Base-by-base conservation (phyloP, 805 yeast genomes). In the Ogataea chonburiensis region DNA sequence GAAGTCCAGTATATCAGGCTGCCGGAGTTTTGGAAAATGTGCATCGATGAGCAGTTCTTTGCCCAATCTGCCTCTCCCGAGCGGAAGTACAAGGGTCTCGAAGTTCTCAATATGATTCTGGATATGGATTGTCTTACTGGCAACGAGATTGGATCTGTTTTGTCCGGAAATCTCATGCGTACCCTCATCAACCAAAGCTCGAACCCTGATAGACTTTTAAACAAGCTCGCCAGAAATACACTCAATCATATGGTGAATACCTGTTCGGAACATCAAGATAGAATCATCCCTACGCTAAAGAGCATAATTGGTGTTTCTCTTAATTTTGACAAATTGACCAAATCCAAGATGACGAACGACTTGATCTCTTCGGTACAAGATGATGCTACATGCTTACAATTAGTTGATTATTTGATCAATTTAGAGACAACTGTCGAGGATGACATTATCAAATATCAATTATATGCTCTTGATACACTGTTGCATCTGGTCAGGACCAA, bases 41-140 rank as follows among this genome's bases (percentile, higher is more conserved):
- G 78, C 5, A 74, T 91, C 11, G 97, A 91, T 55, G 93, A 87
- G 50, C 73, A 83, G 4, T 75, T 85, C 42, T 89, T 91, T 49
- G 68, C 85, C 5, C 77, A 76, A 23, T 77, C 80, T 46, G 70
- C 96, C 0, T 87, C 96, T 1, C 75, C 81, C 20, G 97, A 89
- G 58, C 70, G 96, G 39, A 91, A 89, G 57, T 85, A 72, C 58
- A 75, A 86, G 74, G 98, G 96, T 0, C 77, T 89, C 50, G 84
- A 84, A 48, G 72, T 88, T 8, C 77, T 89, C 43, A 68, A 63
- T 26, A 64, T 69, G 34, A 68, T 78, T 37, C 55, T 80, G 5
- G 53, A 58, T 27, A 38, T 49, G 17, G 48, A 46, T 5, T 24
- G 28, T 1, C 28, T 58, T 17, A 32, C 52, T 1, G 23, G 37